Base-by-base conservation (phyloP, 495 filamentous ascomycete genomes). In the Chaetomium fimeti region DNA sequence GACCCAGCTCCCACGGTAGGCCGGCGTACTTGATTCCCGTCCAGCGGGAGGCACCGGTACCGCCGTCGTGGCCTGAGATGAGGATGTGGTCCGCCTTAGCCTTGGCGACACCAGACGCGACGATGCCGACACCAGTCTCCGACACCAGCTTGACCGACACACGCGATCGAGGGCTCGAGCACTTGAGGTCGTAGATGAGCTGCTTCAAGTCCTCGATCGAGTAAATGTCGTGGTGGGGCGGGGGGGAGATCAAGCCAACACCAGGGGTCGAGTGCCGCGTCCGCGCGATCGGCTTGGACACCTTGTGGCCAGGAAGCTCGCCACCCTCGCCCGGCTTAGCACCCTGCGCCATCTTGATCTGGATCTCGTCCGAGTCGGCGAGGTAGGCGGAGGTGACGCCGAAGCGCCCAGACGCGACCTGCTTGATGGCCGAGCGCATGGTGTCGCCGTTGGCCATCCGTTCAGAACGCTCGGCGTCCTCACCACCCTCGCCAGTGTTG, bases 261-360 rank as follows among this genome's bases (percentile, higher is more conserved):
- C 94, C 94, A 60, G 94, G 93, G 1, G 94, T 99, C n/a, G 94
- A 99, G 81, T 98, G 93, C 66, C 94, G 89, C 43, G 94, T 99
- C 68, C 89, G 90, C 63, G 92, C 94, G 72, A 99, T 99, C 32
- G 95, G 90, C 68, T 92, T 91, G 28, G 96, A 95, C 8, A 99
- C 95, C 80, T 99, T 99, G 82, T 98, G 93, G 32, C 94, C 94
- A 38, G 94, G 94, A 66, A 99, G 86, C 75, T 99, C 94, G 83
- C 94, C 94, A 81, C 94, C 94, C 77, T 99, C 94, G 73, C 94
- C 94, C 66, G 94, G 94, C 84, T 99, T 99, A 58, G 94, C 94
- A 71, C 94, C 94, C 79, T 99, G 94, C 12, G 94, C 94, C 94
- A 99, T 99, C 84, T 99, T 99, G 83, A 99, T 99, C 80, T 99